These are phyloP conservation scores for Collybiopsis luxurians DNA, from an alignment of 768 basidiomycete species.

Conservation along the genomic window DNA sequence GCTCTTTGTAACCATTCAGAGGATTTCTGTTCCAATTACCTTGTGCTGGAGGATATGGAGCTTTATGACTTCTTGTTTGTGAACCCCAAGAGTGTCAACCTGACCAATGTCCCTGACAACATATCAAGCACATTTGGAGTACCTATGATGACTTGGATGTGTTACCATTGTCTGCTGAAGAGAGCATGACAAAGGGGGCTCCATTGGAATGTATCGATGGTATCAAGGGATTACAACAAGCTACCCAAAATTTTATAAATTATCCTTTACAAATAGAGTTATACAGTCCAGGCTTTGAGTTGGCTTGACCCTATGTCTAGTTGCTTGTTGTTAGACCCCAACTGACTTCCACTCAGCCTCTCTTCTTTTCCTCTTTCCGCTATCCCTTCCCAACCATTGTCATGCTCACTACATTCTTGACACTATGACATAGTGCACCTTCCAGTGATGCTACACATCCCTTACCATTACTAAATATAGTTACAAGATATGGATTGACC, in stretches of 20 bases:
- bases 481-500: too few species aligned
- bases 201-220: conserved; percentile 57
- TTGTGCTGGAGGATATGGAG: conserved; percentile 86
- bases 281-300: too few species aligned
- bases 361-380: too few species aligned
- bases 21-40: background rate
- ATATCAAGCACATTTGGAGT: conserved; percentile 70
- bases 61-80: conserved; percentile 91
- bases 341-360: too few species aligned
- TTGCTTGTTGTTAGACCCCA: too few species aligned
- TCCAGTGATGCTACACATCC: too few species aligned
- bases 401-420: too few species aligned
- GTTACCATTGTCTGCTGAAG: conserved; percentile 67
- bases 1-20: conserved; percentile 23
- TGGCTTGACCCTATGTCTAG: too few species aligned
- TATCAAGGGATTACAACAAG: conserved; percentile 52
- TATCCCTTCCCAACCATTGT: too few species aligned
- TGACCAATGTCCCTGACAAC: conserved; percentile 48
- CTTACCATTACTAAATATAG: too few species aligned
- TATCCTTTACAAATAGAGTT: background rate
- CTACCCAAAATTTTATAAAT: conserved; percentile 12
- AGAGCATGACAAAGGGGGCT: conserved; percentile 66
- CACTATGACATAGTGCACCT: too few species aligned
- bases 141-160: conserved; percentile 60
- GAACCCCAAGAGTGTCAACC: conserved; percentile 48